Conservation (phyloP, 2,329 filamentous ascomycete genomes). For the Tricladium varicosporioides region DNA sequence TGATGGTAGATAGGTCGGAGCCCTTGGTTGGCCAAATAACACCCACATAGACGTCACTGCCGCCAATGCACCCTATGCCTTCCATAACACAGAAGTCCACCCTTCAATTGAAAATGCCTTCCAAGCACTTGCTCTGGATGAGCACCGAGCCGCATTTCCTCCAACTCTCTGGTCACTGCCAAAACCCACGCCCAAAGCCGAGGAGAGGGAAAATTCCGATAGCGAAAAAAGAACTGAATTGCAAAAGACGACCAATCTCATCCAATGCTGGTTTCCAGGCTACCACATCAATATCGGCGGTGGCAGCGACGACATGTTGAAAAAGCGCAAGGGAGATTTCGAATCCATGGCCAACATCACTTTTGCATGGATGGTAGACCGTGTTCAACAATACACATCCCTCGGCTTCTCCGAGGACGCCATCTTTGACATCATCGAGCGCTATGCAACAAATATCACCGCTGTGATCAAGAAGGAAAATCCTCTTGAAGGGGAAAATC, state of each 20-base stretch:
- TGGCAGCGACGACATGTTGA: slow-evolving; percentile 6
- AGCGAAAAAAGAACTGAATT: neutral
- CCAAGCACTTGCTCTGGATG: slow-evolving; percentile 48
- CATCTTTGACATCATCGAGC: slow-evolving; percentile 4
- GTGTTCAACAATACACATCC: slow-evolving; percentile 1
- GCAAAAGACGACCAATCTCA: slow-evolving; percentile 21
- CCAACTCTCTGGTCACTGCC: slow-evolving; percentile 36
- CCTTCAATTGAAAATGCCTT: slow-evolving; percentile 43
- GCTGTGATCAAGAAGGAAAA: neutral
- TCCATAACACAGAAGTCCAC: neutral
- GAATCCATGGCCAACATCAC: slow-evolving; percentile 12
- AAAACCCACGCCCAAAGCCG: neutral
- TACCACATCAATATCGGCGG: slow-evolving; percentile 22
- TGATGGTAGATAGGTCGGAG: too few species aligned
- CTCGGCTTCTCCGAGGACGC: neutral
- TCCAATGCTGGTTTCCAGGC: slow-evolving; percentile 27
- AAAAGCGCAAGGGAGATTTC: slow-evolving; percentile 2
- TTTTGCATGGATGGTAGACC: slow-evolving; percentile 21
- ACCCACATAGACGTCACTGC: neutral
- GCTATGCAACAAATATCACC: slow-evolving; percentile 2
- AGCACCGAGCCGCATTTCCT: slow-evolving; percentile 39
- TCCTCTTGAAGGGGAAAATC: neutral
- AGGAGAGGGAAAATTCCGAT: too few species aligned
- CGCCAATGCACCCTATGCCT: neutral
- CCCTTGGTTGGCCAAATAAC: too few species aligned